Percentiles rank a stretch among this genome's conserved stretches.
These are phyloP conservation scores for Solanum lycopersicoides DNA, from an alignment of 257 asterid species.

Conservation along the genomic window DNA sequence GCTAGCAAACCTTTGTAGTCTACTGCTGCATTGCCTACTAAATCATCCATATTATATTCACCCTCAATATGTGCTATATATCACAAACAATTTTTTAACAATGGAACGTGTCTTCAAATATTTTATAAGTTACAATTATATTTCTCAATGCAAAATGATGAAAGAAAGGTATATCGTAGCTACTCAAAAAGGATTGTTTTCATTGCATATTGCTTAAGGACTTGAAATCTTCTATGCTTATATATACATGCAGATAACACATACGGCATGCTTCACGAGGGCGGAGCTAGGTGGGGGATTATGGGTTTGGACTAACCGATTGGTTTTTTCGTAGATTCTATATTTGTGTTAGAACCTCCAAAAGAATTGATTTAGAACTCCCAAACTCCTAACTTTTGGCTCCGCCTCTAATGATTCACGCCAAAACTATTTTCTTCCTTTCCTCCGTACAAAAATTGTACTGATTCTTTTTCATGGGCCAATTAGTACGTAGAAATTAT, in stretches of 20 bases:
- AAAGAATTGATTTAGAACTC: too few relatives aligned
- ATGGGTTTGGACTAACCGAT: too few relatives aligned
- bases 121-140: neutral
- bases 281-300: too few relatives aligned
- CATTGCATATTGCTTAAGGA: neutral
- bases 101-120: neutral
- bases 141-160: neutral
- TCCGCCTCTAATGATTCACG: neutral
- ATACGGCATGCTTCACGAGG: neutral
- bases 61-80: neutral
- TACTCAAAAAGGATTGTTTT: neutral
- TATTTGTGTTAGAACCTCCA: too few relatives aligned
- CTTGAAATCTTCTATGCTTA: neutral
- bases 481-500: neutral
- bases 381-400: too few relatives aligned
- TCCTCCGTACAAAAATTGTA: neutral
- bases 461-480: neutral
- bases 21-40: constrained; percentile 7
- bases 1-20: constrained; percentile 28
- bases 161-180: neutral
- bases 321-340: too few relatives aligned
- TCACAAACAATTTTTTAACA: neutral
- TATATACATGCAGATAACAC: neutral
- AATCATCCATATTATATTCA: neutral
- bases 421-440: neutral